Conservation (phyloP, 805 yeast genomes). For the Citeromyces nyonsensis region DNA sequence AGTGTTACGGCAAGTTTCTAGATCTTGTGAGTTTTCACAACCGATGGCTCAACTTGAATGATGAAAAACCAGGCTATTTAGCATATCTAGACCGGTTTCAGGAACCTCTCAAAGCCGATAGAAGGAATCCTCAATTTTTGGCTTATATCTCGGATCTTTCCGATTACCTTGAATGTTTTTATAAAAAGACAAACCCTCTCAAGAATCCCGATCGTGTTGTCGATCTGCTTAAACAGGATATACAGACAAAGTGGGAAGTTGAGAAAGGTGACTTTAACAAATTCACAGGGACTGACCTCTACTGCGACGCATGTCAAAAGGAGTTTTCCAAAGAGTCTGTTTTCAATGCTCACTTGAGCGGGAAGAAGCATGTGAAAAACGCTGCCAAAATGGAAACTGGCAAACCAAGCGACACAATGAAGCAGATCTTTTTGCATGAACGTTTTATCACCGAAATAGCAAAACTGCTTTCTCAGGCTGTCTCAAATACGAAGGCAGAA, state of each 20-base stretch:
- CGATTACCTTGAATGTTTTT: constrained; percentile 32
- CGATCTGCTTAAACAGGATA: neutral
- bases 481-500: constrained; percentile 38
- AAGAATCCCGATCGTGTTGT: constrained; percentile 16
- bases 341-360: constrained; percentile 50
- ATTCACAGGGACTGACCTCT: constrained; percentile 16
- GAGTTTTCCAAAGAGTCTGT: constrained; percentile 49
- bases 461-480: constrained; percentile 19
- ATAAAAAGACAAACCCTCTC: constrained; percentile 32
- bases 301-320: constrained; percentile 52
- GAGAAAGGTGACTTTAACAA: too few species aligned
- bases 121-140: constrained; percentile 18
- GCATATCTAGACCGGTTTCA: constrained; percentile 33
- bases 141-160: constrained; percentile 28
- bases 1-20: constrained; percentile 46
- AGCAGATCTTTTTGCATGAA: constrained; percentile 16
- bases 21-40: constrained; percentile 41
- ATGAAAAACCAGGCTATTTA: constrained; percentile 21
- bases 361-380: constrained; percentile 61
- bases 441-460: constrained; percentile 20
- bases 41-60: constrained; percentile 31
- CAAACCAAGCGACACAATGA: constrained; percentile 7
- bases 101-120: constrained; percentile 7
- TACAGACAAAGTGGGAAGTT: too few species aligned
- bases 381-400: constrained; percentile 4